Conservation (phyloP, 2,329 filamentous ascomycete species). For the Paecilomyces sp. region DNA sequence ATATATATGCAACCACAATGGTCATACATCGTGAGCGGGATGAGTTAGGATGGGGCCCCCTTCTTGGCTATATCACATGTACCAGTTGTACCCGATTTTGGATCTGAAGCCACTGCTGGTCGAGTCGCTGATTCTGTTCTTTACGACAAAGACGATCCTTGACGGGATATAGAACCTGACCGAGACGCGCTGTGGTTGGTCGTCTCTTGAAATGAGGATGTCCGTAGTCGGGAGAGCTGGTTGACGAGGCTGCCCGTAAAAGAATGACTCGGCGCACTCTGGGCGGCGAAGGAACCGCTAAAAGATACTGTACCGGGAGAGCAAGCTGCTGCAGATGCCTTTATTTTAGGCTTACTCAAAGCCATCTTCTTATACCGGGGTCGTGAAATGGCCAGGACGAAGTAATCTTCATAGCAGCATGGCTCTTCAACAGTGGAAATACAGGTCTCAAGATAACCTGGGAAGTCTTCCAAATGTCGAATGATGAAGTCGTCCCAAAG, state of each 20-base stretch:
- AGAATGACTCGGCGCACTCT: slow-evolving; percentile 7
- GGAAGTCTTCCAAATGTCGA: slow-evolving; percentile 31
- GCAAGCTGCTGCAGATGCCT: slow-evolving; percentile 16
- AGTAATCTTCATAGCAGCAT: slow-evolving; percentile 33
- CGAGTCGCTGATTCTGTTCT: background rate
- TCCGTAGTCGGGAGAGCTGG: slow-evolving; percentile 15
- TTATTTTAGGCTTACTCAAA: slow-evolving; percentile 24
- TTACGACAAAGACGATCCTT: background rate
- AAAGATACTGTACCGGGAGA: slow-evolving; percentile 1
- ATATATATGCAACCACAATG: background rate
- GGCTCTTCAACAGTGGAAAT: slow-evolving; percentile 15
- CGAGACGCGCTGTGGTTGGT: slow-evolving; percentile 2
- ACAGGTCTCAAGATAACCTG: slow-evolving; percentile 22
- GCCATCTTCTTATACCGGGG: slow-evolving; percentile 30
- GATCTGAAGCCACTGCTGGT: background rate
- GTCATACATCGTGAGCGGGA: background rate
- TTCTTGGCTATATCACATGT: background rate
- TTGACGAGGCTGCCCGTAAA: slow-evolving; percentile 21
- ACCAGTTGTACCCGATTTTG: background rate
- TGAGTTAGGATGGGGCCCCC: background rate
- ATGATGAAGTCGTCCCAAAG: slow-evolving; percentile 43
- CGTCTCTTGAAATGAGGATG: slow-evolving; percentile 13
- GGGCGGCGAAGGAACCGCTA: background rate
- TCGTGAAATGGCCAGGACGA: slow-evolving; percentile 21
- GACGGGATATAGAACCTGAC: slow-evolving; percentile 1